Percentiles rank a stretch among this genome's conserved stretches.
These are phyloP conservation scores for Wickerhamomyces bisporus DNA, from an alignment of 805 yeast species.

Conservation along the genomic window DNA sequence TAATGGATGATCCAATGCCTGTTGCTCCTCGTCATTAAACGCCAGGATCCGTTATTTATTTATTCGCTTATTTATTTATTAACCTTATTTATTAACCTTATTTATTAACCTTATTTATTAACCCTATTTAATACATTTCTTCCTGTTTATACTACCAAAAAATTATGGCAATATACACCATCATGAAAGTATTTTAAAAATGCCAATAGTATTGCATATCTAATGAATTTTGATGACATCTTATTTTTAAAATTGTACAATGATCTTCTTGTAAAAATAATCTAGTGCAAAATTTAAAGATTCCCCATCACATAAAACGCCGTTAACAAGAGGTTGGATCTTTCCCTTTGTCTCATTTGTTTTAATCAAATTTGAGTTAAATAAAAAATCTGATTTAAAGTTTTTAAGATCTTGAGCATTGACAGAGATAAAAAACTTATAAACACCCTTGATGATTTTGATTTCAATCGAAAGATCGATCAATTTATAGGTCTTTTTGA, in stretches of 20 bases:
- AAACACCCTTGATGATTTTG: background rate
- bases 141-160: too few species aligned
- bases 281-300: conserved; percentile 13
- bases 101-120: conserved; percentile 6
- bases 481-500: conserved; percentile 1
- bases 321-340: conserved; percentile 12
- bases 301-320: conserved; percentile 10
- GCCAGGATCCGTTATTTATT: conserved; percentile 2
- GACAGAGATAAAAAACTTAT: background rate
- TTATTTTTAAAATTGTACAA: background rate
- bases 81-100: conserved; percentile 3
- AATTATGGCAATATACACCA: too few species aligned
- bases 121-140: background rate
- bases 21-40: conserved; percentile 35
- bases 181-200: too few species aligned
- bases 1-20: conserved; percentile 33
- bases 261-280: conserved; percentile 11
- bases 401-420: background rate
- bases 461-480: conserved; percentile 13
- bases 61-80: conserved; percentile 1
- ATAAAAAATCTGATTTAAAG: conserved; percentile 6
- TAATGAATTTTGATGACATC: too few species aligned
- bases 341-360: conserved; percentile 2
- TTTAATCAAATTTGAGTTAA: conserved; percentile 5
- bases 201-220: too few species aligned